Conservation (phyloP, 192 early-diverging fungal species). For the Ambispora gerdemannii region DNA sequence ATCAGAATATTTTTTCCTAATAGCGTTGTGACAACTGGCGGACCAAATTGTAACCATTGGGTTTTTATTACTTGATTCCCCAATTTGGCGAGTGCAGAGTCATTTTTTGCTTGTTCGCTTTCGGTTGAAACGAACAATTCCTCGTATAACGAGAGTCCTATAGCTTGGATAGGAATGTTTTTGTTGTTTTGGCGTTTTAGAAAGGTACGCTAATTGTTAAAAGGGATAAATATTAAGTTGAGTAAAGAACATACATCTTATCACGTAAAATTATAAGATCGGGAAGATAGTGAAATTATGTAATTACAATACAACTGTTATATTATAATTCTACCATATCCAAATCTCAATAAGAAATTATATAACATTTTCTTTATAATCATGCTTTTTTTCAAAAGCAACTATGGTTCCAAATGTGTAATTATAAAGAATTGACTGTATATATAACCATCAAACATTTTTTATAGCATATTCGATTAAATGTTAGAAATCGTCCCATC, state of each 20-base stretch:
- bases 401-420: no score
- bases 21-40: slow-evolving; percentile 53
- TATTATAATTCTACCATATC: no score
- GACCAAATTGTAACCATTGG: slow-evolving; percentile 78
- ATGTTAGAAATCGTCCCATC: neutral
- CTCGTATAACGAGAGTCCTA: slow-evolving; percentile 74
- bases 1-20: slow-evolving; percentile 70
- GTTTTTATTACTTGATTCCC: slow-evolving; percentile 71
- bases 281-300: no score
- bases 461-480: neutral
- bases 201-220: slow-evolving; percentile 55
- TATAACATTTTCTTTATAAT: no score
- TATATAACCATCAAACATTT: no score
- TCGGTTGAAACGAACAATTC: slow-evolving; percentile 52
- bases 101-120: neutral
- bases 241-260: no score
- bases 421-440: no score
- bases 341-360: no score
- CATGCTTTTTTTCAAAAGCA: no score
- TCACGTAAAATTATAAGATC: no score
- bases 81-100: slow-evolving; percentile 40
- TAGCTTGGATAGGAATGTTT: slow-evolving; percentile 77
- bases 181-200: slow-evolving; percentile 62
- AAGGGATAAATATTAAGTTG: no score
- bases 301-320: no score